Evolutionary conservation across 441 rosid species (phyloP).

Genomic region (Erodium moschatum): DNA sequence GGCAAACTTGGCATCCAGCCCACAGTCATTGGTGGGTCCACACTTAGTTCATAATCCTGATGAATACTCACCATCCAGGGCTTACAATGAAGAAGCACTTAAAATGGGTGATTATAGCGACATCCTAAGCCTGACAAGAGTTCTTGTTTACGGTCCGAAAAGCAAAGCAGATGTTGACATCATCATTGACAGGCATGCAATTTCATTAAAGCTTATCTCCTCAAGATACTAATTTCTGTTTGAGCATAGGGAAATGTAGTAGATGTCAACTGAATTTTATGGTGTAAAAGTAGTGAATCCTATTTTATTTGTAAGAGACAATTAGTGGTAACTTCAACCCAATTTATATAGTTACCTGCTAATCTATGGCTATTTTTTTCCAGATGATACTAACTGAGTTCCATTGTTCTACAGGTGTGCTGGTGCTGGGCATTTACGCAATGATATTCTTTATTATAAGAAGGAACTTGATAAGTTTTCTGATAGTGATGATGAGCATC

Average conservation of each 20-base stretch:
- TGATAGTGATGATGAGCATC: conserved; percentile 53
- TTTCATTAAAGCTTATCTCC: no score
- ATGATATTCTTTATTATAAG: conserved; percentile 60
- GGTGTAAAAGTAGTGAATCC: no score
- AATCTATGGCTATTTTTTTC: no score
- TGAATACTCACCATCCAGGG: conserved; percentile 37
- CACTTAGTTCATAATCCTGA: conserved; percentile 29
- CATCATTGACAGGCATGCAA: conserved; percentile 51
- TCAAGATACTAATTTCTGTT: no score
- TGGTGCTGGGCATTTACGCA: conserved; percentile 88
- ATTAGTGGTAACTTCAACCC: no score
- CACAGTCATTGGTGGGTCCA: conserved; percentile 27
- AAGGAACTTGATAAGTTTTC: conserved; percentile 53
- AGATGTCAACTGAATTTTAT: no score
- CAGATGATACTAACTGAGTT: conserved; percentile 22
- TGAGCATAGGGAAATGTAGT: no score
- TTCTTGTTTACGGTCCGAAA: conserved; percentile 77
- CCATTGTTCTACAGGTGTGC: conserved; percentile 50
- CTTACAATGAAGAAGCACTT: conserved; percentile 64
- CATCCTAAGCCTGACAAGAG: conserved; percentile 92
- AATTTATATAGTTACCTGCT: no score
- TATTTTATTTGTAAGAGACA: no score
- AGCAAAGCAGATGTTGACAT: conserved; percentile 88
- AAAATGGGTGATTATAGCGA: conserved; percentile 92
- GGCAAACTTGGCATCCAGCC: conserved; percentile 28